Percentiles rank a stretch among this genome's conserved stretches.
Evolutionary conservation across 2,329 filamentous ascomycete genomes (phyloP).

Genomic region (Aspergillus ochraceus): DNA sequence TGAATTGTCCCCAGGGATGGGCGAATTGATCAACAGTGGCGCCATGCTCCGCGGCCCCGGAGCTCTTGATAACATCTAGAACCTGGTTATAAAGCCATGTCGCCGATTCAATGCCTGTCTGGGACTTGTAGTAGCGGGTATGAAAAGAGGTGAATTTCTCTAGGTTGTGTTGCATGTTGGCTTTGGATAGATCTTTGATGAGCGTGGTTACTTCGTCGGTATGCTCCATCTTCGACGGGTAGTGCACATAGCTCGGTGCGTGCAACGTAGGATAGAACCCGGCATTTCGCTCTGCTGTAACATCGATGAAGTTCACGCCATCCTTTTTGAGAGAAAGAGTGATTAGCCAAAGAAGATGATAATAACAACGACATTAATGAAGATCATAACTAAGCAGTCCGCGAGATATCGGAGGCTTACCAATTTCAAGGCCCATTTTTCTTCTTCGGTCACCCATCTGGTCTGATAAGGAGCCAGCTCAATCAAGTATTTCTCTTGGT

Average conservation of each 20-base stretch:
- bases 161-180: conserved; percentile 74
- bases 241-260: conserved; percentile 53
- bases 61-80: conserved; percentile 66
- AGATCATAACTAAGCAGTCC: no score
- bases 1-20: conserved; percentile 86
- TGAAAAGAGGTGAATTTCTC: conserved; percentile 64
- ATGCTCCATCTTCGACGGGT: conserved; percentile 65
- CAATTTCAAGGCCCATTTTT: conserved; percentile 88
- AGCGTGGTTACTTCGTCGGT: conserved; percentile 68
- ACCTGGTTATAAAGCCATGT: conserved; percentile 82
- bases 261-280: conserved; percentile 57
- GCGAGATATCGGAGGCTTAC: conserved; percentile 51
- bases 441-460: conserved; percentile 85
- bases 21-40: conserved; percentile 72
- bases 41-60: conserved; percentile 66
- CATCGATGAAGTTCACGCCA: conserved; percentile 90
- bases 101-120: conserved; percentile 76
- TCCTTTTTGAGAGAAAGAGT: conserved; percentile 52
- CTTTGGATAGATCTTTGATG: conserved; percentile 68
- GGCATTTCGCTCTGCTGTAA: conserved; percentile 66
- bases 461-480: conserved; percentile 83
- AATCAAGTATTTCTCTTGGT: conserved; percentile 67
- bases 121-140: conserved; percentile 60
- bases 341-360: conserved; percentile 4
- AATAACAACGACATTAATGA: not conserved